Percentiles rank a stretch among this genome's conserved stretches.
These are phyloP conservation scores for Castanea mollissima DNA, from an alignment of 306 rosid genomes.

Conservation along the genomic window DNA sequence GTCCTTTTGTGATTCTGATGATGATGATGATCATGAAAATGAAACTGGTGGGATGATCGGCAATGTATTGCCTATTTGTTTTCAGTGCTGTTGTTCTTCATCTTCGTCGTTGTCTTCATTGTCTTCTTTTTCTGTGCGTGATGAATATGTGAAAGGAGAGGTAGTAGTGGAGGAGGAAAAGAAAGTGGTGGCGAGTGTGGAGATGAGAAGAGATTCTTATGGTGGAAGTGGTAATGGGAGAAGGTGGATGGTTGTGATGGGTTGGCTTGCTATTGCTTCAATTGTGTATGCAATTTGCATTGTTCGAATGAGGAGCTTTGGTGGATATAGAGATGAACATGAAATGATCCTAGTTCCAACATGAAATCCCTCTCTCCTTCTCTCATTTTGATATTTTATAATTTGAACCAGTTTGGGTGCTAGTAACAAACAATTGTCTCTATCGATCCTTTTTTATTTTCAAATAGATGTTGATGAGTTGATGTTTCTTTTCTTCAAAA, in stretches of 20 bases:
- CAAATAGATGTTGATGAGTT: not conserved
- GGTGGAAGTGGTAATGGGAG: not conserved
- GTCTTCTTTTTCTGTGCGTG: constrained; percentile 6
- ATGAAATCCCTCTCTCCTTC: constrained; percentile 17
- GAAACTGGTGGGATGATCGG: constrained; percentile 13
- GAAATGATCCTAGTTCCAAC: constrained; percentile 44
- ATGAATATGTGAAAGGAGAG: constrained; percentile 5
- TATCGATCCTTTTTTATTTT: not conserved
- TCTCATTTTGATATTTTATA: no score
- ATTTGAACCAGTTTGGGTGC: no score
- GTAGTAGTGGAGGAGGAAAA: not conserved
- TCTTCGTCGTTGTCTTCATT: constrained; percentile 17
- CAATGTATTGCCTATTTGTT: constrained; percentile 12
- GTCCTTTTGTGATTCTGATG: constrained; percentile 14
- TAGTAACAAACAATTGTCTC: not conserved
- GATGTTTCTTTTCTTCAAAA: not conserved
- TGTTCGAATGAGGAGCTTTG: constrained; percentile 10
- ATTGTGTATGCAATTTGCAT: constrained; percentile 31
- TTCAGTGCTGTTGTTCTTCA: not conserved
- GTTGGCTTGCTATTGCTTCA: constrained; percentile 26
- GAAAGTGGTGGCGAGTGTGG: not conserved
- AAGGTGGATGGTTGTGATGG: constrained; percentile 16
- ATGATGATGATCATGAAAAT: constrained; percentile 6
- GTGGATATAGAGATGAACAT: constrained; percentile 1
- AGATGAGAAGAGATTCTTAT: not conserved